Evolutionary conservation across 805 yeast species (phyloP).

Genomic region (Jamesozyma gamospora): DNA sequence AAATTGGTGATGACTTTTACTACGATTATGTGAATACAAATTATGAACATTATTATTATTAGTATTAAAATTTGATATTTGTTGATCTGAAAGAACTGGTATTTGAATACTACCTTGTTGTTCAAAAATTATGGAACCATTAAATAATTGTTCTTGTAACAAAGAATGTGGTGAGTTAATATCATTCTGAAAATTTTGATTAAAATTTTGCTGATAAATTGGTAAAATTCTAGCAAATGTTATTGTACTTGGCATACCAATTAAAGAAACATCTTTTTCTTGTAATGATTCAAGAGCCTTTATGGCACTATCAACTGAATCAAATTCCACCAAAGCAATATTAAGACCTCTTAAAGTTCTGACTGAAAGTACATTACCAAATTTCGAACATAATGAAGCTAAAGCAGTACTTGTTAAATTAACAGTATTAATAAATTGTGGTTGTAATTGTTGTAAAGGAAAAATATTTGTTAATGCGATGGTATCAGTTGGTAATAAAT

Average conservation of each 20-base stretch:
- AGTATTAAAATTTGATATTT: neutral
- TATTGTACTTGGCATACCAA: conserved; percentile 64
- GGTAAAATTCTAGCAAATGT: conserved; percentile 70
- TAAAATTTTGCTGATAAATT: conserved; percentile 18
- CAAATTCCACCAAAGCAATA: conserved; percentile 62
- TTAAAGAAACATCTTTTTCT: conserved; percentile 63
- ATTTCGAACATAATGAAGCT: conserved; percentile 47
- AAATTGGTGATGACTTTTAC: neutral
- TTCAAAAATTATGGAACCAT: conserved; percentile 24
- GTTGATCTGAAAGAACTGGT: conserved; percentile 15
- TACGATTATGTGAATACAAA: neutral
- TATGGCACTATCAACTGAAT: conserved; percentile 64
- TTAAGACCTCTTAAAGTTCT: conserved; percentile 44
- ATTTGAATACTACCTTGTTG: conserved; percentile 25
- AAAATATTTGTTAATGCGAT: conserved; percentile 64
- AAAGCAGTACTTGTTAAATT: conserved; percentile 36
- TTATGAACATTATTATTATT: conserved; percentile 8
- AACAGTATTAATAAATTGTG: conserved; percentile 37
- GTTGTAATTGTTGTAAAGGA: conserved; percentile 39
- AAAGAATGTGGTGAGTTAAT: conserved; percentile 17
- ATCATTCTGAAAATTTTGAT: neutral
- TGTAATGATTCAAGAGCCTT: conserved; percentile 70
- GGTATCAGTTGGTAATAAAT: conserved; percentile 65
- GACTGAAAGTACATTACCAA: conserved; percentile 52
- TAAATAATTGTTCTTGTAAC: conserved; percentile 25